Percentiles rank a stretch among this genome's conserved stretches.
phyloP scores from a whole-genome alignment of 177 flowering plant species.

The Tripterygium wilfordii region DNA sequence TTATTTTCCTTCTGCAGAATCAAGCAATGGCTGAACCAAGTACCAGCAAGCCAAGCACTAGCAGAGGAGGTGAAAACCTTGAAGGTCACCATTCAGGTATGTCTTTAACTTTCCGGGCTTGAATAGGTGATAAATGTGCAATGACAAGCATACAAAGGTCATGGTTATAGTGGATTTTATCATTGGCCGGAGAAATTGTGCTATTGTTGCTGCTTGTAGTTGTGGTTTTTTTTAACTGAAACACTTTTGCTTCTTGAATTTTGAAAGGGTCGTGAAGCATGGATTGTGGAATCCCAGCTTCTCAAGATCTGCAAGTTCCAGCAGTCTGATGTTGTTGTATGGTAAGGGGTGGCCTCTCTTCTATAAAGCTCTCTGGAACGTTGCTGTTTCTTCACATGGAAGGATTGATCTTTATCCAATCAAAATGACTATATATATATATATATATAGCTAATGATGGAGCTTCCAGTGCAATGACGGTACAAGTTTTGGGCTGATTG shows the following conservation, averaged over 20 bases:
- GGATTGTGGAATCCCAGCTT: not conserved
- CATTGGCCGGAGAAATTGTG: no score
- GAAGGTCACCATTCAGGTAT: conserved; percentile 38
- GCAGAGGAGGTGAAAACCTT: conserved; percentile 29
- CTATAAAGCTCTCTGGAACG: no score
- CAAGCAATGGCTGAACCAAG: conserved; percentile 26
- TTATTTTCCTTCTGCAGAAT: no score
- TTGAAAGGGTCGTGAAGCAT: not conserved
- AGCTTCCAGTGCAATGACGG: conserved; percentile 23
- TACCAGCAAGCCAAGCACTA: conserved; percentile 31
- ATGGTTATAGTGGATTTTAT: no score
- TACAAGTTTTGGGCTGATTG: conserved; percentile 11
- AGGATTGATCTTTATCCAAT: no score
- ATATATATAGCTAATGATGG: no score
- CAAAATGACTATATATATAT: no score
- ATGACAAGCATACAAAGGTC: no score
- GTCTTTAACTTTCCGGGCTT: conserved; percentile 2
- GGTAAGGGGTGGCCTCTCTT: not conserved
- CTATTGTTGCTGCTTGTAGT: no score
- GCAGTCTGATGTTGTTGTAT: not conserved
- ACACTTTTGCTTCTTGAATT: no score
- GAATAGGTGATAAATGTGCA: no score
- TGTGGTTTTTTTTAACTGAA: not conserved
- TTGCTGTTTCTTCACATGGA: no score
- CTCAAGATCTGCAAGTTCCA: not conserved